Evolutionary conservation across 1,139 yeast species (phyloP).

Genomic region (Oligophagozyma castellii): DNA sequence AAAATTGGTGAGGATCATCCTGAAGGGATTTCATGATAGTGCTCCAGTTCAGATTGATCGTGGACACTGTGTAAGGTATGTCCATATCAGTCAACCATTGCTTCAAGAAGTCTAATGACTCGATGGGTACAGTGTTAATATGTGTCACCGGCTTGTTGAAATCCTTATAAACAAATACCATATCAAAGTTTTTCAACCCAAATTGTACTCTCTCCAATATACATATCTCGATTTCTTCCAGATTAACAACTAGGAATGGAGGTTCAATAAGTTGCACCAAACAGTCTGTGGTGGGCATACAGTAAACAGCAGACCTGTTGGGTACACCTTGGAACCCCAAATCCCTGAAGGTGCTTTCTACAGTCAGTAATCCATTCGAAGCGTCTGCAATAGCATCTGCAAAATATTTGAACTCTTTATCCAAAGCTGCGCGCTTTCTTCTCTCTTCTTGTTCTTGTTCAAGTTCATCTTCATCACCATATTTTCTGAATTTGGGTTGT

Average conservation of each 20-base stretch:
- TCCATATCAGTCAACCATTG: slow-evolving; percentile 96
- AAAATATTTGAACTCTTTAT: slow-evolving; percentile 81
- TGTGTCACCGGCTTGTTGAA: slow-evolving; percentile 79
- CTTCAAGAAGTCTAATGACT: slow-evolving; percentile 79
- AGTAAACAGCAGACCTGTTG: slow-evolving; percentile 80
- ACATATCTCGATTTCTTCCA: slow-evolving; percentile 87
- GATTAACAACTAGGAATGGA: slow-evolving; percentile 82
- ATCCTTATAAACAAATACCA: slow-evolving; percentile 91
- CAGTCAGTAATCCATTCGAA: slow-evolving; percentile 64
- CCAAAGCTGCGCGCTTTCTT: slow-evolving; percentile 76
- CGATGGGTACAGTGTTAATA: slow-evolving; percentile 90
- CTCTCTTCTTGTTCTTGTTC: slow-evolving; percentile 99
- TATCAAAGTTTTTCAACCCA: slow-evolving; percentile 90
- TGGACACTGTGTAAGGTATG: slow-evolving; percentile 88
- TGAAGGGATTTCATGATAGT: slow-evolving; percentile 89
- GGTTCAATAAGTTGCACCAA: slow-evolving; percentile 88
- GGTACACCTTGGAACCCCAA: slow-evolving; percentile 98
- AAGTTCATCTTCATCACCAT: slow-evolving; percentile 96
- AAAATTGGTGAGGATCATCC: slow-evolving; percentile 90
- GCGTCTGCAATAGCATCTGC: slow-evolving; percentile 87
- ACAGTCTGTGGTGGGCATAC: slow-evolving; percentile 97
- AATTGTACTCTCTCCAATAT: slow-evolving; percentile 95
- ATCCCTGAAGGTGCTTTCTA: slow-evolving; percentile 91
- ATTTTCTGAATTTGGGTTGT: slow-evolving; percentile 53
- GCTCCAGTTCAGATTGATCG: slow-evolving; percentile 90